Evolutionary conservation across 192 early-diverging fungal species (phyloP).

Genomic region (Thoreauomyces humboldtii): DNA sequence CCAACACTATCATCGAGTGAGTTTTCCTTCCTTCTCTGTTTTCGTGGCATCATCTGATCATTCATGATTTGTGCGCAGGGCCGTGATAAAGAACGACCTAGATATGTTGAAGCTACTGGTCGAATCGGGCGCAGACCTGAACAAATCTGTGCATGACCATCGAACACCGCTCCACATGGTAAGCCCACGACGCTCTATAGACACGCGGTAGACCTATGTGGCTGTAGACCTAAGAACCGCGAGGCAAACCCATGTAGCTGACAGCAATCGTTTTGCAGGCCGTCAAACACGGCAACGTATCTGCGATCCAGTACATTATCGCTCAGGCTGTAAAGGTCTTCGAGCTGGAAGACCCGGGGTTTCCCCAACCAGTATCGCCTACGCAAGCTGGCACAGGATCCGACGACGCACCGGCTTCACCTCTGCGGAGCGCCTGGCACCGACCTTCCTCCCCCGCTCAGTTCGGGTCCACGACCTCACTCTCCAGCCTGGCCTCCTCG

Average conservation of each 20-base stretch:
- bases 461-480: neutral
- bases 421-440: neutral
- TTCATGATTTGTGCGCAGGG: constrained; percentile 27
- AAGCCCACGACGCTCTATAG: too few relatives aligned
- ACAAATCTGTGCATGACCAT: constrained; percentile 57
- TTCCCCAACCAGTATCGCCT: neutral
- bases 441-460: constrained; percentile 4
- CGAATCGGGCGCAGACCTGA: constrained; percentile 67
- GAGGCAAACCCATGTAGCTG: too few relatives aligned
- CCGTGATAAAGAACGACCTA: constrained; percentile 45
- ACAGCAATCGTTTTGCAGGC: neutral
- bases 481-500: neutral
- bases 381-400: neutral
- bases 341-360: neutral
- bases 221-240: too few relatives aligned
- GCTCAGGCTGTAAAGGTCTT: constrained; percentile 7
- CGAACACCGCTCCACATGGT: constrained; percentile 70
- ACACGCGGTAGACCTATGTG: too few relatives aligned
- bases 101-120: constrained; percentile 52
- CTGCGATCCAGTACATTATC: constrained; percentile 15
- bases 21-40: constrained; percentile 23
- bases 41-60: neutral
- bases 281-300: neutral
- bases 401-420: neutral
- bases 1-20: constrained; percentile 50